phyloP scores from a whole-genome alignment of 345 rosid species.

The Lepidium africanum region DNA sequence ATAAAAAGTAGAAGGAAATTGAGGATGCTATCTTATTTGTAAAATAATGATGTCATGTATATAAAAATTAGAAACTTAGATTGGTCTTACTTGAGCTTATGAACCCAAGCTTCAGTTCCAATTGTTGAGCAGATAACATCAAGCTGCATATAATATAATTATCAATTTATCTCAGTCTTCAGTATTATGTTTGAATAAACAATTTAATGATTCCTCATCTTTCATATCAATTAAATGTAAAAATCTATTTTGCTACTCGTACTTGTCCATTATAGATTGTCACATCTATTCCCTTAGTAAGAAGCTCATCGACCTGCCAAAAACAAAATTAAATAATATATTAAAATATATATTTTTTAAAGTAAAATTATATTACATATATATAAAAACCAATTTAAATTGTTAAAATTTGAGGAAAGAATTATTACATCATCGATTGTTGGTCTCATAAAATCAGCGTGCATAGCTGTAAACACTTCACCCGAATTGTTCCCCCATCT shows the following conservation, averaged over 20 bases:
- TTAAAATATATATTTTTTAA: too few relatives aligned
- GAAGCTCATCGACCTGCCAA: constrained; percentile 66
- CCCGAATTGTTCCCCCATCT: constrained; percentile 81
- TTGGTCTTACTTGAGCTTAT: constrained; percentile 62
- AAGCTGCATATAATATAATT: constrained; percentile 37
- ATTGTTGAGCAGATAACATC: constrained; percentile 80
- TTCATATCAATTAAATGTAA: neutral
- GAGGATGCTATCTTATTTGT: too few relatives aligned
- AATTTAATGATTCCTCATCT: neutral
- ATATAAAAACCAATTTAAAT: neutral
- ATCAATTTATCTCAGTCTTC: constrained; percentile 1
- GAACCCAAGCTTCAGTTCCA: constrained; percentile 88
- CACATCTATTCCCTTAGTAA: constrained; percentile 65
- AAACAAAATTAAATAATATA: neutral
- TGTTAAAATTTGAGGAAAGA: neutral
- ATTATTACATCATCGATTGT: constrained; percentile 54
- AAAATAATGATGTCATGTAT: neutral
- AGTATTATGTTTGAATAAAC: neutral
- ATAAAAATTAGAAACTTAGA: neutral
- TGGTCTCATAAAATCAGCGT: constrained; percentile 81
- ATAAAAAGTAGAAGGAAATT: neutral
- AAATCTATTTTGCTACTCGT: constrained; percentile 11
- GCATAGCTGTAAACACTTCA: constrained; percentile 40
- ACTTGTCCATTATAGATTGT: constrained; percentile 90
- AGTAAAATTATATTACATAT: neutral